Conservation (phyloP, 306 rosid genomes). For the Neltuma alba region DNA sequence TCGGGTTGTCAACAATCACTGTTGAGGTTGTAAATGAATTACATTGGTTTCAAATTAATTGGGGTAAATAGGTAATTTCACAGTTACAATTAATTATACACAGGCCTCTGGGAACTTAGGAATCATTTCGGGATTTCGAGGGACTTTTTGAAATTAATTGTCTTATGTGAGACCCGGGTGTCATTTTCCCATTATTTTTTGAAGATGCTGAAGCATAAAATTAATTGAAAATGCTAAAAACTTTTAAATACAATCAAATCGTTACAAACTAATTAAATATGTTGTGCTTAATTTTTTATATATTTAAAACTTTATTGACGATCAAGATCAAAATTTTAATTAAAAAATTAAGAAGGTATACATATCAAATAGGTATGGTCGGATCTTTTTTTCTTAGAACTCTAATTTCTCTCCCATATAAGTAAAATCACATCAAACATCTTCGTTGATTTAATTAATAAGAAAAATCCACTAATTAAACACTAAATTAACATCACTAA, state of each 20-base stretch:
- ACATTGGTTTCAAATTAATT: too few species aligned
- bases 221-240: not conserved
- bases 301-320: not conserved
- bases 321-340: not conserved
- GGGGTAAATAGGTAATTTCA: too few species aligned
- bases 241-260: not conserved
- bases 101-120: too few species aligned
- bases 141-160: too few species aligned
- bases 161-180: too few species aligned
- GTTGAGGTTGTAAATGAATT: too few species aligned
- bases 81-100: too few species aligned
- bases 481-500: not conserved
- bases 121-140: too few species aligned
- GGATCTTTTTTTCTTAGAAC: too few species aligned
- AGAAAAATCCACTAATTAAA: not conserved
- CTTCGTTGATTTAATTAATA: too few species aligned
- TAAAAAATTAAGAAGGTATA: not conserved
- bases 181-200: too few species aligned
- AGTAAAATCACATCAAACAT: not conserved
- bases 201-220: not conserved
- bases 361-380: not conserved
- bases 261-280: not conserved
- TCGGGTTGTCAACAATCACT: too few species aligned
- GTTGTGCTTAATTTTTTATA: not conserved
- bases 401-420: not conserved